Conservation (phyloP, 495 filamentous ascomycete genomes). For the Hyaloscypha hepaticicola region DNA sequence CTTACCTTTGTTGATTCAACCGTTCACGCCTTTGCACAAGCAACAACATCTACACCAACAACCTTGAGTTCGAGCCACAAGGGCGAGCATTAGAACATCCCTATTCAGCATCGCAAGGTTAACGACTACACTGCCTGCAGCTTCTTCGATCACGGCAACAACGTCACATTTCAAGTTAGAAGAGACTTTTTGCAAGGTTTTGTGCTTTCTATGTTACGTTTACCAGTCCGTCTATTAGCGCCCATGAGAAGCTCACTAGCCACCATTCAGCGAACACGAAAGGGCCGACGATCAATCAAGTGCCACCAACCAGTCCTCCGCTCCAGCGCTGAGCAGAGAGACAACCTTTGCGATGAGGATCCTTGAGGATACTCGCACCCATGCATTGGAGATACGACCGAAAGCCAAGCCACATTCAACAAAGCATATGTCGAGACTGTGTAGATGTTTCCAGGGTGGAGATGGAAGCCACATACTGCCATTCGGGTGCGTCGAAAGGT, state of each 20-base stretch:
- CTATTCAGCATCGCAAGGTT: no score
- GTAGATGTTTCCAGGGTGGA: background rate
- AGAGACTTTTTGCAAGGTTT: no score
- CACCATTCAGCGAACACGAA: background rate
- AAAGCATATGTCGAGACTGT: background rate
- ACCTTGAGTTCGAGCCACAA: no score
- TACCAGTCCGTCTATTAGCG: background rate
- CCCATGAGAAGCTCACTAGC: background rate
- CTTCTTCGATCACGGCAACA: no score
- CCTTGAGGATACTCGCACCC: background rate
- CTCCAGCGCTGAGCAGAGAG: background rate
- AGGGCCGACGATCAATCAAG: background rate
- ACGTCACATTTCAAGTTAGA: no score
- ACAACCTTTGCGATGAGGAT: slow-evolving; percentile 1
- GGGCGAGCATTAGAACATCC: no score
- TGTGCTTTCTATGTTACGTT: background rate
- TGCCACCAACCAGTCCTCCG: slow-evolving; percentile 1
- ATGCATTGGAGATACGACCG: background rate
- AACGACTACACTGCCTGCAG: no score
- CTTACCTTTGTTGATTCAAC: no score
- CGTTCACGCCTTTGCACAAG: no score
- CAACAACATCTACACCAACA: no score
- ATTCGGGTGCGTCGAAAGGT: background rate
- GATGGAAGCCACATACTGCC: background rate
- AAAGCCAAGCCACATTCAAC: background rate